Percentiles rank a stretch among this genome's conserved stretches.
These are phyloP conservation scores for Aspergillus biplanus DNA, from an alignment of 495 filamentous ascomycete species.

Conservation along the genomic window DNA sequence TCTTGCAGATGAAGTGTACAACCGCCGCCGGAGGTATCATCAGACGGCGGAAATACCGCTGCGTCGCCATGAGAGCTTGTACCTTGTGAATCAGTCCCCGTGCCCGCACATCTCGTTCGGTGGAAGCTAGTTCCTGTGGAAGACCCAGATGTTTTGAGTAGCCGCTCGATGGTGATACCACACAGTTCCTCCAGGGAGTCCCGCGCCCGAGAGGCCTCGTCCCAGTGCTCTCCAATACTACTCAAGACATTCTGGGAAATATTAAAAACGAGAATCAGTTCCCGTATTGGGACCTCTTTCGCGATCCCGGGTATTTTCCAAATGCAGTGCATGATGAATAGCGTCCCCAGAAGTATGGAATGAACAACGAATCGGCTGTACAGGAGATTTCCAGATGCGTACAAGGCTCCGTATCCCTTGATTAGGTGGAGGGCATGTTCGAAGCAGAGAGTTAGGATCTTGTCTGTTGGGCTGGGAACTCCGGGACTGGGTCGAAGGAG, in stretches of 20 bases:
- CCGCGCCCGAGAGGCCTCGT: constrained; percentile 45
- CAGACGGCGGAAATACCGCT: not conserved
- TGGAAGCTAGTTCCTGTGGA: not conserved
- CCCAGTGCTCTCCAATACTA: constrained; percentile 52
- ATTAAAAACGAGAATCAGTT: constrained; percentile 40
- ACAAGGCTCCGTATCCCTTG: constrained; percentile 39
- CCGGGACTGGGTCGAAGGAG: constrained; percentile 47
- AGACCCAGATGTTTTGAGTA: constrained; percentile 28
- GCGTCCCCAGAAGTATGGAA: constrained; percentile 43
- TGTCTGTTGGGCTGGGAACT: constrained; percentile 44
- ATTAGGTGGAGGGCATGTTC: constrained; percentile 41
- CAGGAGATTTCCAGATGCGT: constrained; percentile 36
- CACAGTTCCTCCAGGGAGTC: constrained; percentile 49
- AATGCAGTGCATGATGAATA: constrained; percentile 48
- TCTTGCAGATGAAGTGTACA: not conserved
- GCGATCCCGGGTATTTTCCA: constrained; percentile 42
- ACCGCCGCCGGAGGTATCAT: not conserved
- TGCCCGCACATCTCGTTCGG: not conserved
- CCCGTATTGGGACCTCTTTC: constrained; percentile 40
- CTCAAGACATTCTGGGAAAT: constrained; percentile 48
- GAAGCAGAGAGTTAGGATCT: constrained; percentile 38
- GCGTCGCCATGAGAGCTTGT: not conserved
- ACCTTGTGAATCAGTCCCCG: not conserved
- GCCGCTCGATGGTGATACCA: constrained; percentile 39
- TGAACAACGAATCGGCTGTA: constrained; percentile 49